Conservation (phyloP, 2,329 filamentous ascomycete genomes). For the Colletotrichum euphorbiae region DNA sequence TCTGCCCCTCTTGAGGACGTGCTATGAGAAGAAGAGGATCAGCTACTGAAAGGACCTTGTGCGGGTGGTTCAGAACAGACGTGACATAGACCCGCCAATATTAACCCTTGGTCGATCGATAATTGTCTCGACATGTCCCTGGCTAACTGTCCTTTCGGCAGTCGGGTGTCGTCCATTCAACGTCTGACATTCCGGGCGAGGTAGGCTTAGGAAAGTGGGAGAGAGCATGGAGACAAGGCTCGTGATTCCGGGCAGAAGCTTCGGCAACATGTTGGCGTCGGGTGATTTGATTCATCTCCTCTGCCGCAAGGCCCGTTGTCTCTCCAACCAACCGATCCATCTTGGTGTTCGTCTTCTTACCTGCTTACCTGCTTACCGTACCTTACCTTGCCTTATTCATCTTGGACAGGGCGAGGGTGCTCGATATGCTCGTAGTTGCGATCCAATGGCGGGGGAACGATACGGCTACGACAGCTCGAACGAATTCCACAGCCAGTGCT, state of each 20-base stretch:
- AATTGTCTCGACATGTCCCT: constrained; percentile 7
- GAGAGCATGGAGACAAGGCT: neutral
- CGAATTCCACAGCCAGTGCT: neutral
- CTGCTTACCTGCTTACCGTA: neutral
- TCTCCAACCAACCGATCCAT: constrained; percentile 35
- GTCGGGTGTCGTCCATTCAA: constrained; percentile 8
- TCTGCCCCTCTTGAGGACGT: neutral
- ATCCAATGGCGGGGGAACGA: neutral
- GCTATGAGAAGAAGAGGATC: neutral
- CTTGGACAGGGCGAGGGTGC: neutral
- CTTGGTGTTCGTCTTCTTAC: constrained; percentile 1
- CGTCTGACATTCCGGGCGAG: constrained; percentile 8
- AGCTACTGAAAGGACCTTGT: neutral
- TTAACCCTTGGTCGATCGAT: neutral
- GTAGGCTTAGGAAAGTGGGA: constrained; percentile 2
- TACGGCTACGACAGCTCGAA: neutral
- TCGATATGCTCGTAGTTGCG: neutral
- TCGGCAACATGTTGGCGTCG: neutral
- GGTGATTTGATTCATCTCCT: neutral
- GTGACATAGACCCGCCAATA: neutral
- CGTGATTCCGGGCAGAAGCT: neutral
- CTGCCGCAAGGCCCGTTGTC: constrained; percentile 16
- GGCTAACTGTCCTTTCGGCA: constrained; percentile 2
- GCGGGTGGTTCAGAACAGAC: neutral
- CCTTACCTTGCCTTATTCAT: neutral